These are phyloP conservation scores for Botrytis tulipae DNA, from an alignment of 2,329 filamentous ascomycete genomes.

Conservation along the genomic window DNA sequence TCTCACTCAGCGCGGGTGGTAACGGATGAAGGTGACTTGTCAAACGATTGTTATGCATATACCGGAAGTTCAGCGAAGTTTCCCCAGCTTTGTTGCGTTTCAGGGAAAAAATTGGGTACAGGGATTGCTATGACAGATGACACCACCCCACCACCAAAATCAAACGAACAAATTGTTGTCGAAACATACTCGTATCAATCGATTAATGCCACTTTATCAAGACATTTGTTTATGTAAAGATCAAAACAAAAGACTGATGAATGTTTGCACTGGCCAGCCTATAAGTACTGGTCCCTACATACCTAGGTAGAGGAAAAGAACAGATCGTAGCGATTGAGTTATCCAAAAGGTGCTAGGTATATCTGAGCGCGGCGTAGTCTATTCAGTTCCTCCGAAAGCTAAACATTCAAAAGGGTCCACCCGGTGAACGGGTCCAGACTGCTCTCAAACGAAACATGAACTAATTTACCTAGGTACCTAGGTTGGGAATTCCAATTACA, in stretches of 20 bases:
- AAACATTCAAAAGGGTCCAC: background rate
- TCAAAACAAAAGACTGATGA: background rate
- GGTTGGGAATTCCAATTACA: background rate
- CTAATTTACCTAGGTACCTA: background rate
- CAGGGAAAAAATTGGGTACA: background rate
- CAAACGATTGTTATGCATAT: background rate
- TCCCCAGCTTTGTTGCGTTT: slow-evolving; percentile 4
- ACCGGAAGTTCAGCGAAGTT: background rate
- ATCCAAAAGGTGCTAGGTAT: background rate
- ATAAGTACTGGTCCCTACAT: too few species aligned
- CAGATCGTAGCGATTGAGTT: background rate
- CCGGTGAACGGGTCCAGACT: slow-evolving; percentile 6
- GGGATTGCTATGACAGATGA: slow-evolving; percentile 7
- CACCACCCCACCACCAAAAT: background rate
- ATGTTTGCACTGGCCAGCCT: background rate
- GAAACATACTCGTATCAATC: background rate
- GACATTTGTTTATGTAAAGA: background rate
- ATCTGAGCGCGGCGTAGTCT: background rate
- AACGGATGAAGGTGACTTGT: background rate
- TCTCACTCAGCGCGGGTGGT: background rate
- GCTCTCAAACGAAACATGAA: background rate
- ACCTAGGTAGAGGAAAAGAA: background rate
- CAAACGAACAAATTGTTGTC: background rate
- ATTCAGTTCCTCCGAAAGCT: background rate
- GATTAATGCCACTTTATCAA: background rate